Conservation (phyloP, 179 eudicot species). For the Silene coronaria region DNA sequence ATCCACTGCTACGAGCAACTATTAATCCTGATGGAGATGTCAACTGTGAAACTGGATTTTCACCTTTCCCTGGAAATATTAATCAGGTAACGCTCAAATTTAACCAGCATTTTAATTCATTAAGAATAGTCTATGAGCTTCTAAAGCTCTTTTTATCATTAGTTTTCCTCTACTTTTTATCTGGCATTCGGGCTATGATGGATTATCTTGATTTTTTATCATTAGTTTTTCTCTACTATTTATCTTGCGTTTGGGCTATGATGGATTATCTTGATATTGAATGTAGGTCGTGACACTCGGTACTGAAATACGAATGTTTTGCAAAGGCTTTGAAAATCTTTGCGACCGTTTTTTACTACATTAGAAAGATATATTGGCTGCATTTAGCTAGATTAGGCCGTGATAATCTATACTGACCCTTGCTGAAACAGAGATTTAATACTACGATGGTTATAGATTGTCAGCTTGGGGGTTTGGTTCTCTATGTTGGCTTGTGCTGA, state of each 20-base stretch:
- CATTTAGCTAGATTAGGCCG: background rate
- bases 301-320: background rate
- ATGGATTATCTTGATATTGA: background rate
- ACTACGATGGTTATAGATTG: background rate
- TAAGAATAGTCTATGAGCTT: background rate
- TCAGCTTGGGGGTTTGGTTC: background rate
- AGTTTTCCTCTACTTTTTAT: background rate
- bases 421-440: background rate
- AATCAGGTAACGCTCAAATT: conserved; percentile 56
- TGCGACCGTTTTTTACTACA: background rate
- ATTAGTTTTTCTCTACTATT: background rate
- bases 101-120: background rate
- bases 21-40: conserved; percentile 88
- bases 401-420: background rate
- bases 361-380: no score
- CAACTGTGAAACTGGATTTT: conserved; percentile 84
- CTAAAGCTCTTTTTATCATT: background rate
- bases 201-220: background rate
- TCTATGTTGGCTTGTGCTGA: background rate
- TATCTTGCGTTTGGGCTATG: background rate
- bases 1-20: conserved; percentile 86
- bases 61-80: conserved; percentile 97
- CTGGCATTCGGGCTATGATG: background rate
- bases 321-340: background rate
- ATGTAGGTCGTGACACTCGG: background rate